Conservation (phyloP, 2,329 filamentous ascomycete species). For the Diplodia seriata region DNA sequence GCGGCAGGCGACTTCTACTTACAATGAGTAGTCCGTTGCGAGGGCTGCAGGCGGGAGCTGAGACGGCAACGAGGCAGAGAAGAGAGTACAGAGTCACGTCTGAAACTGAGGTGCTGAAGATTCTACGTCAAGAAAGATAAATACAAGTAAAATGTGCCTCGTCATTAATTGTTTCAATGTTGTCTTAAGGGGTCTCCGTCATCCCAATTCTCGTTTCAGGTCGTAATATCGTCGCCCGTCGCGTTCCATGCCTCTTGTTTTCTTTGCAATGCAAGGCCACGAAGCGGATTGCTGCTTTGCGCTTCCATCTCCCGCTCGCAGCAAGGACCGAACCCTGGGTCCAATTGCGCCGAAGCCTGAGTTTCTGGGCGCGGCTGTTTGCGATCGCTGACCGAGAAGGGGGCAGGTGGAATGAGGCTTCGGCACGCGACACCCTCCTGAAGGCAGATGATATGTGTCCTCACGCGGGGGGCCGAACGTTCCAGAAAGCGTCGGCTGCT, state of each 20-base stretch:
- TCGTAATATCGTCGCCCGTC: conserved; percentile 18
- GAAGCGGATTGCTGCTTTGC: conserved; percentile 3
- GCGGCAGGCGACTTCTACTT: conserved; percentile 7
- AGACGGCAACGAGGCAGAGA: neutral
- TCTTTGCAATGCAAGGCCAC: conserved; percentile 12
- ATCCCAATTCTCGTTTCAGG: conserved; percentile 25
- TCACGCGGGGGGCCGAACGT: conserved; percentile 16
- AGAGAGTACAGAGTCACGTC: conserved; percentile 1
- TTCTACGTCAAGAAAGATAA: conserved; percentile 21
- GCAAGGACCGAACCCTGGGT: neutral
- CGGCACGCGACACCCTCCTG: conserved; percentile 17
- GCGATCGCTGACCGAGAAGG: conserved; percentile 13
- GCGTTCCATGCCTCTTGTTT: neutral
- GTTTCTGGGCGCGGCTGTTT: neutral
- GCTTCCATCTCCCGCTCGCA: neutral
- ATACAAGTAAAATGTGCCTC: conserved; percentile 19
- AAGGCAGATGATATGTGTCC: conserved; percentile 26
- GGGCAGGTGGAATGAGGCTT: conserved; percentile 15
- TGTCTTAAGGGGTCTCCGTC: conserved; percentile 23
- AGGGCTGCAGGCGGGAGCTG: too few species aligned
- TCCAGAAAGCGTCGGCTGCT: conserved; percentile 18
- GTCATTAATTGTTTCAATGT: conserved; percentile 28
- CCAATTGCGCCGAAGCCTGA: neutral
- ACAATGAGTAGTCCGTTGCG: neutral
- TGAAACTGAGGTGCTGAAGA: conserved; percentile 10